phyloP scores from a whole-genome alignment of 371 early-diverging fungal genomes.

The Rhizopus sp. region DNA sequence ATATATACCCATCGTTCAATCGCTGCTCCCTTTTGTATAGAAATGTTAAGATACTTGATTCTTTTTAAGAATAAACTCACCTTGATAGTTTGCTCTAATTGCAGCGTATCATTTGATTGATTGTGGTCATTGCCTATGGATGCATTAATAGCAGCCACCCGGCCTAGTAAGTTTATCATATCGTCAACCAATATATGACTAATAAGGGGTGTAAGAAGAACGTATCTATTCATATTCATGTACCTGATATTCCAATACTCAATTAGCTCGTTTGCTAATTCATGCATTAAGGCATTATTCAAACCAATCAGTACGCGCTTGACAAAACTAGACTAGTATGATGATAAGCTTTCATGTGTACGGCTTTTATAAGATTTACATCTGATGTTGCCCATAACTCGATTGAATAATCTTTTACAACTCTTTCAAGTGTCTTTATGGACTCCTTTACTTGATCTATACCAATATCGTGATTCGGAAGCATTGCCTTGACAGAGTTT shows the following conservation, averaged over 20 bases:
- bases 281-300: constrained; percentile 19
- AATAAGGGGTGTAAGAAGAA: neutral
- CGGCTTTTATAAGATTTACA: constrained; percentile 26
- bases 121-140: constrained; percentile 24
- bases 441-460: constrained; percentile 45
- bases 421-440: constrained; percentile 26
- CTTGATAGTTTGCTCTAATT: constrained; percentile 30
- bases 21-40: constrained; percentile 31
- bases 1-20: constrained; percentile 33
- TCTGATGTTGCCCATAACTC: constrained; percentile 36
- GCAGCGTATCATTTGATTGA: constrained; percentile 14
- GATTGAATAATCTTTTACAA: constrained; percentile 28
- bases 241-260: constrained; percentile 37
- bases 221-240: neutral
- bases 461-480: constrained; percentile 27
- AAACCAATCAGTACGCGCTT: constrained; percentile 27
- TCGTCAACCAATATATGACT: constrained; percentile 31
- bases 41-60: neutral
- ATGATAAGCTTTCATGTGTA: too few relatives aligned
- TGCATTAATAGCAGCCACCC: constrained; percentile 27
- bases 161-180: constrained; percentile 22
- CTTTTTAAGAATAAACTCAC: constrained; percentile 19
- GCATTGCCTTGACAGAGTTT: constrained; percentile 52
- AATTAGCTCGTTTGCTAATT: constrained; percentile 20
- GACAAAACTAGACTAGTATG: neutral